A percentile compares a stretch with the other conserved stretches of the same genome.
Evolutionary conservation across 805 yeast species (phyloP).

Genomic region (Diddensiella transvaalensis): DNA sequence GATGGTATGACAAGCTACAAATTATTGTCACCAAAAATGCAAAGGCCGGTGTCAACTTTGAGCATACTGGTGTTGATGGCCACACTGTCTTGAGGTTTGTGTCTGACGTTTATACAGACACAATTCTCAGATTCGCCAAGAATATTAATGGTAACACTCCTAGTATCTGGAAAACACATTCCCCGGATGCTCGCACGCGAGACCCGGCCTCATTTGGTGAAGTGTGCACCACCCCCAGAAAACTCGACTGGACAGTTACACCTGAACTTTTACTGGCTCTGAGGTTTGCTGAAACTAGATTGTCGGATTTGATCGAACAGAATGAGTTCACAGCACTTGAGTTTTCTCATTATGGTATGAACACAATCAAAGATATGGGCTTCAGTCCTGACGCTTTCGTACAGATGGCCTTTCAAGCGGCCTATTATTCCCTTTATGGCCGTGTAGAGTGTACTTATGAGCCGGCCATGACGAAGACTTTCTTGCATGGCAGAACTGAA

Average conservation of each 20-base stretch:
- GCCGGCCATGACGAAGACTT: constrained; percentile 92
- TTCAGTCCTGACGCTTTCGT: constrained; percentile 92
- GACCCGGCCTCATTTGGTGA: constrained; percentile 43
- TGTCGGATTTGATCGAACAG: constrained; percentile 82
- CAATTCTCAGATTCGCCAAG: constrained; percentile 80
- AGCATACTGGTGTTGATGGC: constrained; percentile 90
- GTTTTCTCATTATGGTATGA: constrained; percentile 63
- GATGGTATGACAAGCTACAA: constrained; percentile 94
- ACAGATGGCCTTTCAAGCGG: constrained; percentile 91
- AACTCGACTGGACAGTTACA: constrained; percentile 83
- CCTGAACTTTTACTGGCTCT: constrained; percentile 72
- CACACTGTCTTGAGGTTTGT: constrained; percentile 88
- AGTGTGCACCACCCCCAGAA: constrained; percentile 67
- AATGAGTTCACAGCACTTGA: constrained; percentile 82
- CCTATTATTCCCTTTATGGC: constrained; percentile 88
- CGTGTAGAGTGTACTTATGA: constrained; percentile 91
- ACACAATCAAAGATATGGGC: constrained; percentile 75
- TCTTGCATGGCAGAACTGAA: constrained; percentile 88
- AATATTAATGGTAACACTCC: constrained; percentile 75
- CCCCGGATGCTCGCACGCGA: constrained; percentile 46
- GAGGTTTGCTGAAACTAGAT: constrained; percentile 86
- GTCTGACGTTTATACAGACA: constrained; percentile 86
- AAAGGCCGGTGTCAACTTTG: constrained; percentile 90
- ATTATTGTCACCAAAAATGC: constrained; percentile 84
- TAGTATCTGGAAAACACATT: constrained; percentile 57